Base-by-base conservation (phyloP, 495 filamentous ascomycete genomes). In the Penicillium manginii region DNA sequence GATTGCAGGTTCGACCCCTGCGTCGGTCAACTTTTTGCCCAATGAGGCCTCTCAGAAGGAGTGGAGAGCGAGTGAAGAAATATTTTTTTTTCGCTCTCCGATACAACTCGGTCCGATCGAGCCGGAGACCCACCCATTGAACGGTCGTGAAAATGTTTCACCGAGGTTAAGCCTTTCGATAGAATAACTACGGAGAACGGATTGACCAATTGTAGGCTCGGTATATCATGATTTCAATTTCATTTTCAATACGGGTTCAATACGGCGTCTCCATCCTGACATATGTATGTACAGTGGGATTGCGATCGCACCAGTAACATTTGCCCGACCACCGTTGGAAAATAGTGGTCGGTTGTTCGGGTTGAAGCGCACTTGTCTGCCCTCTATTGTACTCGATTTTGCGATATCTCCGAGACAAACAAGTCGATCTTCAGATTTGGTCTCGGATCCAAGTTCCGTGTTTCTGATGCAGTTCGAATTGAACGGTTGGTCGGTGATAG, bases 1-100 rank as follows among this genome's bases (percentile, higher is more conserved):
- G 81, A 83, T 83, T 83, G 75, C 75, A 78, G 74, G 75, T 69
- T 72, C 66, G 68, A 74, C 60, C 69, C 72, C 75, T 72, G 74
- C 74, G 69, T 77, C 71, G 72, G 75, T 77, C 74, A 76, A 47
- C 58, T 33, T 66, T 65, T 60, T 43, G 40, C n/a, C 40, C 40
- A 17, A 43, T 43, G 40, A 9, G 40, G 8, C 7, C 8, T 17
- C 12, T 43, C 2, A 17, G 7, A 18, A 12, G 15, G 4, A 12
- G 35, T 39, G 12, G 35, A 39, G 15, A 3, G 12, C 15, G 12
- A 12, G 15, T 18, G 4, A 19, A 43, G 9, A 43, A 9, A 17
- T 17, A 0, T 18, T 43, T 43, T 43, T 43, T 42, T 43, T 17
- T n/a, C 12, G 4, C 35, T 37, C 15, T 43, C 19, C 17, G 3